Evolutionary conservation across 2,329 filamentous ascomycete genomes (phyloP), one percentile per base, ranked within the genome.

Genomic region (Macroventuria anomochaeta): DNA sequence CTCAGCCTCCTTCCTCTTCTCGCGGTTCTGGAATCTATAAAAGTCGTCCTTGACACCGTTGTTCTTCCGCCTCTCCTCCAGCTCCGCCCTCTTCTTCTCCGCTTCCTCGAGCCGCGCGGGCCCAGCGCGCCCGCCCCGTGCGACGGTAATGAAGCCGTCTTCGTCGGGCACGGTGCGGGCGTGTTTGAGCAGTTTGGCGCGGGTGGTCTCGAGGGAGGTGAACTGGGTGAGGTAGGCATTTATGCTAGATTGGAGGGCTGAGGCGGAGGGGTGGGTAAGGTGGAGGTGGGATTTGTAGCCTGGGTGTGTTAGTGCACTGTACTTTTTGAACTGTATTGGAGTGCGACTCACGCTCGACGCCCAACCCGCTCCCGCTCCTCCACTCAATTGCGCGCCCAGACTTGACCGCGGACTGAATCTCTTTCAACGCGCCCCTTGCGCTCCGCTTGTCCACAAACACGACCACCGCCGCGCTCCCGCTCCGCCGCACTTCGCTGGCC

Each of bases 121-220:
- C n/a, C 88, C 89, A 6, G 82, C 82, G 55, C 83, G 82, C 1
- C 67, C 89, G 21, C 92, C 92, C 48, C 90, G 84, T 1, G 88
- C 89, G 20, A 99, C 95, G 3, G 93, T 97, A 41, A 97, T 84
- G 72, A 99, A 99, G 2, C 95, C 95, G 74, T 99, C 95, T 69
- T 91, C 93, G 73, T 99, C 95, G 0, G 93, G 91, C 67, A 91
- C 87, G 63, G 89, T 88, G 56, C 90, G 86, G 57, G 88, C 79
- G 49, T 83, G 70, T 77, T 88, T 70, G 80, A 82, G 77, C 79
- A 87, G 61, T 69, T 82, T 63, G 80, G 87, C 75, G 80, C 88
- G 76, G 74, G 85, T 80, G 83, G 89, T 77, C 80, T 90, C 77
- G 70, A 84, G 77, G 81, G 89, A 74, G 21, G 76, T 73, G 78